These are phyloP conservation scores for Fraxinus sp. DNA, from an alignment of 305 asterid species.

Conservation along the genomic window DNA sequence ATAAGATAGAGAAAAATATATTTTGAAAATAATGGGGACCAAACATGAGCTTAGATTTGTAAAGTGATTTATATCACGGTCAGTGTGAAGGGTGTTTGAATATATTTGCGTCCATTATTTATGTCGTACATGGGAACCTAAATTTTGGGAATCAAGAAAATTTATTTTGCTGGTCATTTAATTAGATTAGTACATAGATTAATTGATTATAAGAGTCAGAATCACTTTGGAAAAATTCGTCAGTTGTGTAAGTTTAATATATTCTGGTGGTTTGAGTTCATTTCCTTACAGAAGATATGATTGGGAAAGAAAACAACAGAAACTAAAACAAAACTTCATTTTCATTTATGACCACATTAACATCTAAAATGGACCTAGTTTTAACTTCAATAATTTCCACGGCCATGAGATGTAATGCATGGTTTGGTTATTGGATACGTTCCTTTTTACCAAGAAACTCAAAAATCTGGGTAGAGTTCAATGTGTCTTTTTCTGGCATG, in stretches of 20 bases:
- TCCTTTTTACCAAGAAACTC: neutral
- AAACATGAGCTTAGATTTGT: neutral
- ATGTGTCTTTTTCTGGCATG: constrained; percentile 17
- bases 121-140: neutral
- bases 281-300: neutral
- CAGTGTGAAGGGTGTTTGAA: neutral
- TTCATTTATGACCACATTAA: constrained; percentile 6
- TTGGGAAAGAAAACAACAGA: neutral
- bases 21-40: neutral
- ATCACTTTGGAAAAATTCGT: neutral
- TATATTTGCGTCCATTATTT: neutral
- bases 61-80: neutral
- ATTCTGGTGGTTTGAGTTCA: neutral
- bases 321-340: constrained; percentile 1
- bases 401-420: neutral
- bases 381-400: neutral
- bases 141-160: neutral
- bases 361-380: constrained; percentile 1
- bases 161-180: neutral
- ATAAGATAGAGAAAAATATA: neutral
- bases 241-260: neutral
- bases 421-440: neutral
- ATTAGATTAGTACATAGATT: neutral
- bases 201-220: neutral
- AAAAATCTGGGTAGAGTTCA: constrained; percentile 1